Evolutionary conservation across 768 basidiomycete genomes (phyloP), one percentile per base, ranked within the genome.

Genomic region (Mycena venus): DNA sequence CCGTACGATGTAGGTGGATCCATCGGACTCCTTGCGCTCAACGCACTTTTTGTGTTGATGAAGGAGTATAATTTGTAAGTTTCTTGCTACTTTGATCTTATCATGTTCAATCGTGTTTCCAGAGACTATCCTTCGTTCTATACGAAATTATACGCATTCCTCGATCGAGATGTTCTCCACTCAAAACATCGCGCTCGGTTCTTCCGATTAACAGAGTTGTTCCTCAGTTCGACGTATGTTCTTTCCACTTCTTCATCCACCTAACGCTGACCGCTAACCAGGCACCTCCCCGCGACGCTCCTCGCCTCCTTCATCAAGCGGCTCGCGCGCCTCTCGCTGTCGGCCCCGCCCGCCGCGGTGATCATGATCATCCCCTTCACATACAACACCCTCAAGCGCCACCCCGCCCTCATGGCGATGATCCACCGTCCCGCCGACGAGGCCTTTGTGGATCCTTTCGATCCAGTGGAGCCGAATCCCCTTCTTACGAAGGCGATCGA

Each of bases 71-170:
- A 98, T 78, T 87, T 99, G 97, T 96, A 79, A 80, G 95, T 4
- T 27, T 49, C 29, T 31, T 75, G 60, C 56, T 42, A 63, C 56
- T 78, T 64, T 44, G 9, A 49, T 17, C 44, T 21, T 61, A 9
- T 27, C 0, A 51, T 19, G 23, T 5, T n/a, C 68, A 9, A 69
- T 55, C 65, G 32, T 53, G 64, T 34, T 31, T 71, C 3, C 79
- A 99, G 98, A 12, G 98, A 99, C 79, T 99, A 98, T 79, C 97
- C 98, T 3, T 93, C 92, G 14, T 99, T 99, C 84, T 99, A 98
- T 85, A 94, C 93, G 8, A 92, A 94, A 6, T 89, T 99, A 2
- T 99, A 99, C 81, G 89, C 92, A 1, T 95, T 99, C 81, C 89
- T 99, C 23, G 95, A 98, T 80, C 89, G 93, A 12, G 91, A 97